Evolutionary conservation across 345 rosid genomes (phyloP).

Genomic region (Salix udensis): DNA sequence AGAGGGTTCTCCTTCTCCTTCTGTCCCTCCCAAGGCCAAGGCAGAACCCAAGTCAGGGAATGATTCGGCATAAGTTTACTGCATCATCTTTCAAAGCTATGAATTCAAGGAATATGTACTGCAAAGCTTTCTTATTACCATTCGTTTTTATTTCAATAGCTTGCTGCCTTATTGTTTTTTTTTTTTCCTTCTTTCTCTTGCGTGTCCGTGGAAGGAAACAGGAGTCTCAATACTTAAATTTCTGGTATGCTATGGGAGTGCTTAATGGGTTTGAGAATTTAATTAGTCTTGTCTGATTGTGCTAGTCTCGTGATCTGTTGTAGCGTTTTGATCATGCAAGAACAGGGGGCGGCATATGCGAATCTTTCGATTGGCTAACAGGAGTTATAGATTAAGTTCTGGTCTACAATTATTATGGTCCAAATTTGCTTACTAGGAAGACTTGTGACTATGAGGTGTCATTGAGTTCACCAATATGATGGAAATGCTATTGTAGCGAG

Average conservation of each 20-base stretch:
- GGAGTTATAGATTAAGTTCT: neutral
- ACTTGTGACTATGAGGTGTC: neutral
- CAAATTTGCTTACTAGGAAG: neutral
- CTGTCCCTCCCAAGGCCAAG: constrained; percentile 40
- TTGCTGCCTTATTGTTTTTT: neutral
- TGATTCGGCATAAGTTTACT: constrained; percentile 26
- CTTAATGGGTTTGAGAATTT: neutral
- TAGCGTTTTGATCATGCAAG: neutral
- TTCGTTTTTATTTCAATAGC: neutral
- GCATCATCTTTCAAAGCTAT: neutral
- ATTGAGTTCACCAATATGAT: neutral
- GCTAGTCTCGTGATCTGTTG: neutral
- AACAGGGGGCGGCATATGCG: neutral
- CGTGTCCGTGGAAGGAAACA: neutral
- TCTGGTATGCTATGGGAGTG: neutral
- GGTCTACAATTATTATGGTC: neutral
- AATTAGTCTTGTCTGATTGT: neutral
- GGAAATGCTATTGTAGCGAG: neutral
- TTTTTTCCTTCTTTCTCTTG: neutral
- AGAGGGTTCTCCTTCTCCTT: constrained; percentile 58
- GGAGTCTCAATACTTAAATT: neutral
- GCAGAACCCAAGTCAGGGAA: constrained; percentile 49
- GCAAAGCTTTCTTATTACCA: neutral
- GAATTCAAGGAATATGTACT: neutral
- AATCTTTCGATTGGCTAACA: neutral